Percentiles rank a stretch among this genome's conserved stretches.
Conservation (phyloP, 306 rosid species). For the Argentina anserina region DNA sequence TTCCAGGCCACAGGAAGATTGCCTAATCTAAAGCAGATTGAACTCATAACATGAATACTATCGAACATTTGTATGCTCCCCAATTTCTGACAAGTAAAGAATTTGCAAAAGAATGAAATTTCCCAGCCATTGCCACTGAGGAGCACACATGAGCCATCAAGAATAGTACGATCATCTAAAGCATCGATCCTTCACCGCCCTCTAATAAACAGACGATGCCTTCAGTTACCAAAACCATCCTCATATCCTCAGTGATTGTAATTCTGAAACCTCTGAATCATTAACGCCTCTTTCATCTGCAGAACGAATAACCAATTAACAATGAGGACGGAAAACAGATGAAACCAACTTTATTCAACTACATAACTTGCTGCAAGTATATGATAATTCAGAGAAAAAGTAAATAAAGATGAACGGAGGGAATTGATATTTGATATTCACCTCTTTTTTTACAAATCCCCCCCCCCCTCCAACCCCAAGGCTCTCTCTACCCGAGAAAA, state of each 20-base stretch:
- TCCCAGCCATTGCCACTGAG: conserved; percentile 41
- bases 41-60: conserved; percentile 12
- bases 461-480: no score
- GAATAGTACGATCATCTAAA: not conserved
- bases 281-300: conserved; percentile 8
- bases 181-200: not conserved
- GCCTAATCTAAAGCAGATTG: conserved; percentile 12
- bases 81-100: conserved; percentile 41
- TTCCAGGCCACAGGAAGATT: conserved; percentile 14
- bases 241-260: not conserved
- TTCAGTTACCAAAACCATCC: conserved; percentile 1
- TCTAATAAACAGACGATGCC: not conserved
- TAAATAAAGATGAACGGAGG: not conserved
- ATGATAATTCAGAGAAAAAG: not conserved
- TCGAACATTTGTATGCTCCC: conserved; percentile 32
- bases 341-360: not conserved
- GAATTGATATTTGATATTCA: not conserved
- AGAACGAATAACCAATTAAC: not conserved
- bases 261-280: not conserved
- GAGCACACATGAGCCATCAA: conserved; percentile 10
- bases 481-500: no score
- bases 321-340: not conserved
- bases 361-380: not conserved
- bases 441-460: not conserved
- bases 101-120: conserved; percentile 22